phyloP scores from a whole-genome alignment of 441 rosid species.

The Gossypium davidsonii region DNA sequence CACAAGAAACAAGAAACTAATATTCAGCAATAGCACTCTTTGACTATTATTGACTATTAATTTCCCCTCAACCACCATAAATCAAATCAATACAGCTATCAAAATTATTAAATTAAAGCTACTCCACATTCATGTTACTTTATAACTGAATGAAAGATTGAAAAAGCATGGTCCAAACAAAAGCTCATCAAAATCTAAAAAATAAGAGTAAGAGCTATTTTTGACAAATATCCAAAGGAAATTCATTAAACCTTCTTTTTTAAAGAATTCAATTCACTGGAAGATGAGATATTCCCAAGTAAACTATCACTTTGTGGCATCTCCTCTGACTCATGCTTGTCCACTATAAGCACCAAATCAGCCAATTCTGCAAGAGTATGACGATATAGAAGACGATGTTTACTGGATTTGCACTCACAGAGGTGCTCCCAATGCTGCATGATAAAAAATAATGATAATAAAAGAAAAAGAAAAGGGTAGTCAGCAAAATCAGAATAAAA shows the following conservation, averaged over 20 bases:
- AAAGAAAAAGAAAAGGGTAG: background rate
- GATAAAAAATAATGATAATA: background rate
- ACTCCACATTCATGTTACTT: background rate
- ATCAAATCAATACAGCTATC: background rate
- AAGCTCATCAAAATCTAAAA: background rate
- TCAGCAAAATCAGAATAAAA: background rate
- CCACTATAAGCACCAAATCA: conserved; percentile 41
- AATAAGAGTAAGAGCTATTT: background rate
- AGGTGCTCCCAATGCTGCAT: conserved; percentile 89
- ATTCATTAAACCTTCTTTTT: conserved; percentile 52
- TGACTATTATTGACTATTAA: conserved; percentile 2
- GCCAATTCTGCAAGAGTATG: conserved; percentile 71
- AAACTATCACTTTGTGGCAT: conserved; percentile 29
- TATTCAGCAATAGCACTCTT: background rate
- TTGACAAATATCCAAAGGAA: conserved; percentile 3
- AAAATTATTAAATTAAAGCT: conserved; percentile 1
- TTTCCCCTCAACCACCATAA: background rate
- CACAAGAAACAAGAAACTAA: background rate
- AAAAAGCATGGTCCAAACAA: background rate
- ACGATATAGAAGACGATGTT: conserved; percentile 67
- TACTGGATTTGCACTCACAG: conserved; percentile 80
- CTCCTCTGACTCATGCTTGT: conserved; percentile 32
- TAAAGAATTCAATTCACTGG: conserved; percentile 33
- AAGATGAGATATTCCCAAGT: conserved; percentile 34
- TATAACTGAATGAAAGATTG: background rate